Base-by-base conservation (phyloP, 495 filamentous ascomycete species). In the Sabuloglossum arenarium region DNA sequence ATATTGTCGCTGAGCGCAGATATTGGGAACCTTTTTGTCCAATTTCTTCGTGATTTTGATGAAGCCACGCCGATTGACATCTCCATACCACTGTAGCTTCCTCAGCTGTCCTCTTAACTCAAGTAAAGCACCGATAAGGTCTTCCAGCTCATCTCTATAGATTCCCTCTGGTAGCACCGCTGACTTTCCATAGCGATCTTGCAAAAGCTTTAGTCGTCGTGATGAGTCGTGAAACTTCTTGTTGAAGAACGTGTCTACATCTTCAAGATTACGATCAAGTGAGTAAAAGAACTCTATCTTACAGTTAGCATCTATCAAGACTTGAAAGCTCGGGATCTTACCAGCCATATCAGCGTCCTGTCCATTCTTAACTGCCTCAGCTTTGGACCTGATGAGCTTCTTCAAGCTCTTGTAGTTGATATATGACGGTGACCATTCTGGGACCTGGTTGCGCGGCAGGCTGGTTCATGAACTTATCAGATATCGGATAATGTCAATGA, bases 1-100 rank as follows among this genome's bases (percentile, higher is more conserved):
- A 61, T 95, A 97, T 37, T 78, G 76, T 59, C 84, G 77, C 68
- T 95, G 88, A 0, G 83, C 81, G 56, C 79, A 74, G 0, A 78
- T 74, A 8, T 78, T 75, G 3, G 78, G 76, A 3, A 94, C 73
- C 68, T 89, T 94, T 70, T 95, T 95, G 70, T 95, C 88, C 23
- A 94, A 72, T 67, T 98, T 98, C 73, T 96, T 98, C 23, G 88
- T 90, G 68, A 98, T 97, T 70, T 98, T 98, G 61, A 93, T 75
- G 62, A 98, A 98, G 0, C 91, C 91, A 57, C 85, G 77, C 34
- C 89, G 77, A 64, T 98, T 98, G 61, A 97, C 88, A 70, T 97
- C 91, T 28, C 88, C 93, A 60, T 95, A 97, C 89, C 89, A 96
- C 68, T 93, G 85, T 58, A 98, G 73, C 60, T 96, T 96, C 45